Base-by-base conservation (phyloP, 2,329 filamentous ascomycete species). In the Cladosporium cucumerinum region DNA sequence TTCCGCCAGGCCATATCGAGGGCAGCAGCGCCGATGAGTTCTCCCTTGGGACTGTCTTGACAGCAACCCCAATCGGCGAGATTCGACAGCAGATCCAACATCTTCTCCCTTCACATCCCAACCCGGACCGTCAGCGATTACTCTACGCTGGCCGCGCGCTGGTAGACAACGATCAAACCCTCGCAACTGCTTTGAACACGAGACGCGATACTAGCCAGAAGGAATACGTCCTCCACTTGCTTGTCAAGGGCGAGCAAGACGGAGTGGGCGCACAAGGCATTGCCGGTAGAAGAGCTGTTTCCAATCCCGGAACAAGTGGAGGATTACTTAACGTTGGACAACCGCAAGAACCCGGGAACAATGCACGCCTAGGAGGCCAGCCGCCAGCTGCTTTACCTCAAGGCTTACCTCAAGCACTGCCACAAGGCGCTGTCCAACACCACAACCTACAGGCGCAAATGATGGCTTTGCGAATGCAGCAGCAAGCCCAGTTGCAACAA, bases 61-160 rank as follows among this genome's bases (percentile, higher is more conserved):
- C 72, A 48, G 63, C 62, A 26, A 78, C 77, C 2, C 87, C 82
- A 2, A 74, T 89, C 57, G 79, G 75, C 23, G 77, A 82, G 58
- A 76, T 89, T n/a, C 85, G 85, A 68, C 71, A 78, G 51, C 80
- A 77, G 62, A 84, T 89, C 63, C 78, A 81, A 55, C 71, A 81
- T 65, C 74, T 78, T 11, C 73, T 87, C n/a, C 78, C 82, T 10
- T 77, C 77, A 32, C 77, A 78, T 63, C 81, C 83, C 34, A 60
- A 75, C 10, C 78, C 81, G 0, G 73, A 78, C 21, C 73, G 78
- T 51, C 86, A 88, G 76, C 80, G 85, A 51, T 73, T 89, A 65
- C 86, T 88, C 23, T 87, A 86, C 69, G 77, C 80, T 58, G 86
- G 86, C 23, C 79, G 82, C 64, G 80, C 82, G 30, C 78, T 88